Conservation (phyloP, 2,329 filamentous ascomycete species). For the Fusarium sp. region DNA sequence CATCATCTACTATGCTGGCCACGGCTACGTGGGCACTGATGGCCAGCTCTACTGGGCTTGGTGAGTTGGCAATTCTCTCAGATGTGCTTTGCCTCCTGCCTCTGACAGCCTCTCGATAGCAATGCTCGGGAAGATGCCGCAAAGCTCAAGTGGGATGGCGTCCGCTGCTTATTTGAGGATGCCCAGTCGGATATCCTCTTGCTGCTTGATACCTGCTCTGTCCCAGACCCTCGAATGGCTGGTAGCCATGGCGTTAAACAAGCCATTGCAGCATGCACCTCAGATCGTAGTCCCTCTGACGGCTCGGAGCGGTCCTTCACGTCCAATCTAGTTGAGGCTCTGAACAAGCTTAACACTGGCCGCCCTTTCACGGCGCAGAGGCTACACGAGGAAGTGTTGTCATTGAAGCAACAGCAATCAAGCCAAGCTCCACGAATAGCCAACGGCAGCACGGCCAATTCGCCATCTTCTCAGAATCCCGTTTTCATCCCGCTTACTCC, state of each 20-base stretch:
- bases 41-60: constrained; percentile 75
- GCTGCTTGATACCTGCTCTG: constrained; percentile 71
- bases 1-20: constrained; percentile 74
- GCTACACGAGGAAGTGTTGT: constrained; percentile 67
- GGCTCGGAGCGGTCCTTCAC: constrained; percentile 68
- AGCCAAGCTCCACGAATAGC: constrained; percentile 56
- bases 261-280: constrained; percentile 69
- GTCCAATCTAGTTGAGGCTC: constrained; percentile 65
- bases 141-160: constrained; percentile 72
- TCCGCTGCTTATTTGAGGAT: constrained; percentile 72
- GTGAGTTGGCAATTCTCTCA: constrained; percentile 58
- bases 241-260: constrained; percentile 71
- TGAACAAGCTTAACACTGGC: constrained; percentile 64
- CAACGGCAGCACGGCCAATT: constrained; percentile 59
- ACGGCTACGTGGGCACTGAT: constrained; percentile 69
- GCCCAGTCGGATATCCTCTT: constrained; percentile 72
- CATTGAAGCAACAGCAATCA: constrained; percentile 59
- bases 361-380: constrained; percentile 68
- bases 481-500: constrained; percentile 68
- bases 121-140: constrained; percentile 68
- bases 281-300: constrained; percentile 61
- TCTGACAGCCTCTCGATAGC: constrained; percentile 59
- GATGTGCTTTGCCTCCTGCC: constrained; percentile 25
- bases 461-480: constrained; percentile 55
- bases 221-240: constrained; percentile 62